Evolutionary conservation across 176 grass and related monocot genomes (phyloP), one percentile per base, ranked within the genome.

Genomic region (Coix lacrymajobi): DNA sequence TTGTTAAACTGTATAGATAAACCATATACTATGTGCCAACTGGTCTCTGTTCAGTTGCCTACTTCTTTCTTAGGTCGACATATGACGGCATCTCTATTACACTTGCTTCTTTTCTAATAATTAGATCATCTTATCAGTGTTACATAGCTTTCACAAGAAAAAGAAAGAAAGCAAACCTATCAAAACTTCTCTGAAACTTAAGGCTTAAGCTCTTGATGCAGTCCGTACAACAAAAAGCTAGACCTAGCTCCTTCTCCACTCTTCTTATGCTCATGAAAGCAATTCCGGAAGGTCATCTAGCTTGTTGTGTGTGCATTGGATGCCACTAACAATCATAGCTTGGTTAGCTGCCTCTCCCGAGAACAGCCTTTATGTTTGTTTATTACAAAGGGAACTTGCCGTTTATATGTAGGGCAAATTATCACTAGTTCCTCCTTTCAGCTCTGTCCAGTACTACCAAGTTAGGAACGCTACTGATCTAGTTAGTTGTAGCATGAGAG

Each of bases 281-380:
- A 86, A 82, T 82, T 82, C 83, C 51, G 52, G 73, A 48, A 73
- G 56, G 41, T 70, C 48, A 82, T 82, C 78, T n/a, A n/a, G n/a
- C n/a, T 89, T 89, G 82, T 81, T 86, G 83, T 82, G 88, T 82
- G 83, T 82, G 78, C 88, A 86, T 90, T 86, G 88, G 88, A 90
- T 90, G 44, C 83, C 78, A 90, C 88, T 90, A 89, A 90, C 78
- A 86, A 66, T 72, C 73, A 56, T 86, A 72, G 83, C 66, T 66
- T 85, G 66, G 54, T 46, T 86, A 68, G 83, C 79, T 81, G 45
- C 83, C 78, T 86, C 83, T 85, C 83, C 83, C 57, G 77, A 77
- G 88, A 82, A 52, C 57, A 86, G 34, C 36, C 60, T 89, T 88
- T 84, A 75, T 75, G 81, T 25, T 88, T 88, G 69, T 89, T 89